Evolutionary conservation across 371 early-diverging fungal genomes (phyloP).

Genomic region (Circinella minor): DNA sequence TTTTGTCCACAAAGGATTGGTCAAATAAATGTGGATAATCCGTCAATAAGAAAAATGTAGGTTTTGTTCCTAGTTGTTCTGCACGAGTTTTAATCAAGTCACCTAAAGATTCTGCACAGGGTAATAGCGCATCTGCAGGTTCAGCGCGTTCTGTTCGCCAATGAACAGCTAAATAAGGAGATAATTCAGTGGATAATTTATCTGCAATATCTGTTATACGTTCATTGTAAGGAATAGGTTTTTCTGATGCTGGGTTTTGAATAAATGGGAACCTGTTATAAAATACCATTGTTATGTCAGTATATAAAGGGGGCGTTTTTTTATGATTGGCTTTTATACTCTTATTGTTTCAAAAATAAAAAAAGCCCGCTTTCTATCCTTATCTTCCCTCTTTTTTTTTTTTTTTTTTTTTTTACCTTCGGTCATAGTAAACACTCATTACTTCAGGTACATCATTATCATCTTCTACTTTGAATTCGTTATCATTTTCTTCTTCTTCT

Average conservation of each 20-base stretch:
- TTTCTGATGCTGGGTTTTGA: constrained; percentile 26
- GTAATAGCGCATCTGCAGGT: constrained; percentile 26
- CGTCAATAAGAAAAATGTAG: constrained; percentile 35
- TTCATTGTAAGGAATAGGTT: constrained; percentile 36
- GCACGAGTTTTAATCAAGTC: constrained; percentile 10
- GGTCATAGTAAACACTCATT: constrained; percentile 35
- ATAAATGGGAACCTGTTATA: constrained; percentile 32
- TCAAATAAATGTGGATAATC: constrained; percentile 41
- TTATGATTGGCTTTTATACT: no score
- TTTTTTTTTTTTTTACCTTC: constrained; percentile 24
- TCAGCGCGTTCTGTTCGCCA: constrained; percentile 43
- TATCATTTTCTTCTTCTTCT: neutral
- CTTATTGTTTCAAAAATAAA: no score
- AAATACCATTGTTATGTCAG: no score
- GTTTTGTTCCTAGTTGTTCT: constrained; percentile 1
- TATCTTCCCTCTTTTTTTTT: no score
- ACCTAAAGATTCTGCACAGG: constrained; percentile 32
- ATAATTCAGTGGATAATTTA: constrained; percentile 18
- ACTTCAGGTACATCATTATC: constrained; percentile 26
- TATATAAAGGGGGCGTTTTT: no score
- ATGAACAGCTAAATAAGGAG: constrained; percentile 40
- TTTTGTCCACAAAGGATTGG: constrained; percentile 15
- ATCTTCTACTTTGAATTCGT: neutral
- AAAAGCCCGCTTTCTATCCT: no score
- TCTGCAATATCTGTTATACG: constrained; percentile 22